These are phyloP conservation scores for Vickermania ingenoplastis DNA, from an alignment of 208 protist species.

Conservation along the genomic window DNA sequence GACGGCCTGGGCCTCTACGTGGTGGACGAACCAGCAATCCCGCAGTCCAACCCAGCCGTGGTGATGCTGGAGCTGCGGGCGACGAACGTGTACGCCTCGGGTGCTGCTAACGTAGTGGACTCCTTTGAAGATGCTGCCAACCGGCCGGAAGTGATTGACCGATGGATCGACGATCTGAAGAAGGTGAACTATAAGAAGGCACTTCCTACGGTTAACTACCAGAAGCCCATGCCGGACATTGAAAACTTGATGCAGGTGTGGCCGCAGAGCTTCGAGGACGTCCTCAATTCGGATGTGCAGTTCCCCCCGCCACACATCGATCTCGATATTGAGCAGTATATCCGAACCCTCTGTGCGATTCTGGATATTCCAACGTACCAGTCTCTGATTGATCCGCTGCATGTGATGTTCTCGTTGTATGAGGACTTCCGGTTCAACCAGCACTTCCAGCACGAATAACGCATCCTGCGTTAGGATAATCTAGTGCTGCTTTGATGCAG, in stretches of 20 bases:
- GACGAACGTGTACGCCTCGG: conserved; percentile 53
- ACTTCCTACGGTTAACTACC: conserved; percentile 92
- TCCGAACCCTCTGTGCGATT: conserved; percentile 90
- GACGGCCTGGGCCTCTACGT: conserved; percentile 90
- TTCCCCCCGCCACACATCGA: conserved; percentile 88
- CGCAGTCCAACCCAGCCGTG: conserved; percentile 94
- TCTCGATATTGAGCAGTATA: conserved; percentile 91
- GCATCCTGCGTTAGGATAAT: not conserved
- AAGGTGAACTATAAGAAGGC: conserved; percentile 95
- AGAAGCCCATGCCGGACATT: conserved; percentile 95
- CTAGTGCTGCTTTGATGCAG: not conserved
- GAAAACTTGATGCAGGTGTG: conserved; percentile 94
- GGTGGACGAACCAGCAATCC: conserved; percentile 94
- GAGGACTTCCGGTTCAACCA: conserved; percentile 93
- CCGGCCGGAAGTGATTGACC: conserved; percentile 89
- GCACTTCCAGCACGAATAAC: conserved; percentile 88
- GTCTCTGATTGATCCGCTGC: conserved; percentile 95
- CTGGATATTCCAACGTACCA: conserved; percentile 96
- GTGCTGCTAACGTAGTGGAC: conserved; percentile 75
- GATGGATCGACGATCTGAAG: conserved; percentile 94
- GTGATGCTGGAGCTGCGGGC: conserved; percentile 84
- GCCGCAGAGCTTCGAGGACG: conserved; percentile 91
- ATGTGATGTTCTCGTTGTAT: conserved; percentile 97
- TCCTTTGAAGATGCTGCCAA: conserved; percentile 94
- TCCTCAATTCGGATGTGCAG: conserved; percentile 85